phyloP scores from a whole-genome alignment of 495 filamentous ascomycete genomes.

The Aspergillus carlsbadensis region DNA sequence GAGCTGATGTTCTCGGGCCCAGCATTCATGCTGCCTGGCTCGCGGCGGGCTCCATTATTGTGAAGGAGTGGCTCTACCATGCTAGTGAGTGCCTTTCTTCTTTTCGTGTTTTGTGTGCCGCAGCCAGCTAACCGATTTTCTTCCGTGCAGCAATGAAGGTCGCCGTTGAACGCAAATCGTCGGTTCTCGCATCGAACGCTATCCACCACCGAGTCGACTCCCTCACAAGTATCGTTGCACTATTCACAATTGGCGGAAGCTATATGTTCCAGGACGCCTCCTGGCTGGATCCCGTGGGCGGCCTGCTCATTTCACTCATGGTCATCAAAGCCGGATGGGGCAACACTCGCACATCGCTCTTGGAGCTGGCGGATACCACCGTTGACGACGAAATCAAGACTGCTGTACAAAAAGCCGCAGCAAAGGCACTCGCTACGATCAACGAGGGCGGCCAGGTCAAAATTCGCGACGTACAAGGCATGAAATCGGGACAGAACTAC shows the following conservation, averaged over 20 bases:
- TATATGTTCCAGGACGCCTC: slow-evolving; percentile 78
- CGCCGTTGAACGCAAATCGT: slow-evolving; percentile 89
- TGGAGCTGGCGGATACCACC: slow-evolving; percentile 86
- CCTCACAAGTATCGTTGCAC: slow-evolving; percentile 87
- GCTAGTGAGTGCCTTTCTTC: slow-evolving; percentile 67
- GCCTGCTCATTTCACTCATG: slow-evolving; percentile 85
- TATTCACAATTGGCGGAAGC: slow-evolving; percentile 83
- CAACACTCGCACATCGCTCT: slow-evolving; percentile 77
- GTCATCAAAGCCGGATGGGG: slow-evolving; percentile 87
- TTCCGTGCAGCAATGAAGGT: slow-evolving; percentile 82
- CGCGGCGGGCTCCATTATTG: slow-evolving; percentile 81
- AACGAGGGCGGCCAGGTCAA: slow-evolving; percentile 46
- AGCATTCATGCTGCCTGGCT: slow-evolving; percentile 94
- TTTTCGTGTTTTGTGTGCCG: background rate
- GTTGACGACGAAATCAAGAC: slow-evolving; percentile 79
- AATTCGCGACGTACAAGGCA: slow-evolving; percentile 72
- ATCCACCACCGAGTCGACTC: slow-evolving; percentile 96
- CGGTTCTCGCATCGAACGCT: slow-evolving; percentile 94
- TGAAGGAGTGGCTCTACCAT: slow-evolving; percentile 97
- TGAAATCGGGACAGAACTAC: slow-evolving; percentile 95
- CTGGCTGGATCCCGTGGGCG: slow-evolving; percentile 95
- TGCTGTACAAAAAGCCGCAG: slow-evolving; percentile 62
- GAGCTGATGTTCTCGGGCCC: slow-evolving; percentile 60
- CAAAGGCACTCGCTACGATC: slow-evolving; percentile 54
- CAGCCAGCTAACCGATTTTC: slow-evolving; percentile 15